Conservation (phyloP, 805 yeast genomes). For the Kluyveromyces dobzhanskii region DNA sequence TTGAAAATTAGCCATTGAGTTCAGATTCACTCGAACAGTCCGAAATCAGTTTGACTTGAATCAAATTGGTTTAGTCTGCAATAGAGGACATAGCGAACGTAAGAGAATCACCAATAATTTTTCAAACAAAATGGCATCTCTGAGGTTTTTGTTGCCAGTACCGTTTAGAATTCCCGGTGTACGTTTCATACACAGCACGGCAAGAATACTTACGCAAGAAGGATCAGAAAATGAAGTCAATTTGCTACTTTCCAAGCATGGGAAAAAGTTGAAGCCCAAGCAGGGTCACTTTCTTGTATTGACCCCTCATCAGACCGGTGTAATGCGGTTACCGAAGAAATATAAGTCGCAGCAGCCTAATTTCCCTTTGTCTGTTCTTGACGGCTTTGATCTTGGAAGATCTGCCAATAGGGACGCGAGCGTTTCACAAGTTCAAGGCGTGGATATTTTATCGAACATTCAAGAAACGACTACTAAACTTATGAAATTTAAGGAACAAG, state of each 20-base stretch:
- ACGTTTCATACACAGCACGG: neutral
- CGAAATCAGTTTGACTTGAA: too few species aligned
- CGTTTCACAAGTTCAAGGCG: neutral
- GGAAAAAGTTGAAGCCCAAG: slow-evolving; percentile 24
- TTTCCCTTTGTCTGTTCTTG: slow-evolving; percentile 17
- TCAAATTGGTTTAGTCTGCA: too few species aligned
- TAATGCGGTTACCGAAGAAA: slow-evolving; percentile 10
- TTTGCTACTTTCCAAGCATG: slow-evolving; percentile 10
- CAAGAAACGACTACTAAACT: slow-evolving; percentile 6
- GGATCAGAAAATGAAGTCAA: neutral
- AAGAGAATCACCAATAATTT: too few species aligned
- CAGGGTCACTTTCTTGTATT: slow-evolving; percentile 23
- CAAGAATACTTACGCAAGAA: neutral
- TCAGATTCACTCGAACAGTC: too few species aligned
- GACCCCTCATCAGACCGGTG: slow-evolving; percentile 22
- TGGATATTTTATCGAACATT: slow-evolving; percentile 1
- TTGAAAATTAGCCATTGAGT: too few species aligned
- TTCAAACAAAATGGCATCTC: too few species aligned
- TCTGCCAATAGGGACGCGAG: neutral
- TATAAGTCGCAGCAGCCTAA: slow-evolving; percentile 3
- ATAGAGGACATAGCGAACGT: too few species aligned
- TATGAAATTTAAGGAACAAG: slow-evolving; percentile 18
- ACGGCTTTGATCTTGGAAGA: slow-evolving; percentile 18
- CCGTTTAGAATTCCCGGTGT: neutral
- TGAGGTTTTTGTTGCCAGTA: too few species aligned